Conservation (phyloP, 1,284 basidiomycete species). For the Ceratobasidium sp. region DNA sequence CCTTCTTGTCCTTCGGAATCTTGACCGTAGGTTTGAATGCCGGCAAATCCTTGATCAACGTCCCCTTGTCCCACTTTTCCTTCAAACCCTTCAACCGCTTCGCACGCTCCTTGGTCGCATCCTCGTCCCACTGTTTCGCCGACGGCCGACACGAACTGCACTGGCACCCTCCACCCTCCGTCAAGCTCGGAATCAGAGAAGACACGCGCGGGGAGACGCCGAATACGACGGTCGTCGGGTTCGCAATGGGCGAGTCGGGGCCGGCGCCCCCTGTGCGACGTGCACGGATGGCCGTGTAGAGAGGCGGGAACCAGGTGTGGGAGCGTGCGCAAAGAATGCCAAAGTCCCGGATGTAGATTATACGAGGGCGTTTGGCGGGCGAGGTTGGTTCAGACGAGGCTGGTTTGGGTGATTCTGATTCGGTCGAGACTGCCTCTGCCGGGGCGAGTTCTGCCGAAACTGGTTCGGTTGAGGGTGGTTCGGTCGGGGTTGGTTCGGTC, state of each 20-base stretch:
- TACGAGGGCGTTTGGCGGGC: slow-evolving; percentile 69
- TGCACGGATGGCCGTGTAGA: slow-evolving; percentile 78
- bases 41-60: neutral
- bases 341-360: slow-evolving; percentile 86
- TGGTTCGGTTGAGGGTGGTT: slow-evolving; percentile 8
- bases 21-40: neutral
- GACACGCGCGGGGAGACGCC: slow-evolving; percentile 65
- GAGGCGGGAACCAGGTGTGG: slow-evolving; percentile 79
- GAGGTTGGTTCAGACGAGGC: slow-evolving; percentile 6
- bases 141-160: slow-evolving; percentile 9
- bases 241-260: slow-evolving; percentile 59
- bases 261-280: slow-evolving; percentile 65
- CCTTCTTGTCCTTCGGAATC: neutral
- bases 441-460: neutral
- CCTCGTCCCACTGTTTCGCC: slow-evolving; percentile 15
- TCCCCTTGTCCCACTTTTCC: slow-evolving; percentile 16
- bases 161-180: neutral
- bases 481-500: neutral
- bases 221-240: slow-evolving; percentile 83
- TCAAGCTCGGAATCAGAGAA: neutral
- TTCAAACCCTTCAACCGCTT: slow-evolving; percentile 5
- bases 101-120: slow-evolving; percentile 9
- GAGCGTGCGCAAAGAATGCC: slow-evolving; percentile 76
- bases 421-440: neutral
- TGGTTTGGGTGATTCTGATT: neutral